Percentiles rank a stretch among this genome's conserved stretches.
These are phyloP conservation scores for Aureobasidium sp. DNA, from an alignment of 2,329 filamentous ascomycete species.

Conservation along the genomic window DNA sequence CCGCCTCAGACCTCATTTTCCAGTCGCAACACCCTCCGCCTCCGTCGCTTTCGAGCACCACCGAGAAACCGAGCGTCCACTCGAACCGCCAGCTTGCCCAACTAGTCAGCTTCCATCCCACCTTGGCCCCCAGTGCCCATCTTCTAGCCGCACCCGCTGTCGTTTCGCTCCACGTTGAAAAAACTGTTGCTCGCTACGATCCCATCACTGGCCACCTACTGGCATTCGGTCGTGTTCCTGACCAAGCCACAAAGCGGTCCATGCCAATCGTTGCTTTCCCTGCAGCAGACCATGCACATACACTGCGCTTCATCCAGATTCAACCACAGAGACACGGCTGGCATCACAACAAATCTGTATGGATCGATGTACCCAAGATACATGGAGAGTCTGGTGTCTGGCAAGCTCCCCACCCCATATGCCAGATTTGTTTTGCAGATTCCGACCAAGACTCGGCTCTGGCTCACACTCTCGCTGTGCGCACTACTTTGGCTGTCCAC, in stretches of 20 bases:
- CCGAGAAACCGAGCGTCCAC: slow-evolving; percentile 17
- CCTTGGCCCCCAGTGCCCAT: not conserved
- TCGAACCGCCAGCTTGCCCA: slow-evolving; percentile 2
- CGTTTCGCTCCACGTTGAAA: slow-evolving; percentile 29
- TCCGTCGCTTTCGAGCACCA: slow-evolving; percentile 2
- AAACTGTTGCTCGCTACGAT: slow-evolving; percentile 32
- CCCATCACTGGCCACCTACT: slow-evolving; percentile 42
- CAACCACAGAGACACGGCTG: slow-evolving; percentile 50
- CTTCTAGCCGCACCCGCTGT: slow-evolving; percentile 15
- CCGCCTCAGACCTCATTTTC: slow-evolving; percentile 7
- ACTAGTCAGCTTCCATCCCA: not conserved
- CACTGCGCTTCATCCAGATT: slow-evolving; percentile 50
- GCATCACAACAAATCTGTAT: slow-evolving; percentile 40
- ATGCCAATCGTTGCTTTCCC: slow-evolving; percentile 30
- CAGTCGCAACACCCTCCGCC: not conserved
- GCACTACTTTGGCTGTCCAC: not conserved
- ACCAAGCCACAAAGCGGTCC: slow-evolving; percentile 28
- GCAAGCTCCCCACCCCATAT: slow-evolving; percentile 48
- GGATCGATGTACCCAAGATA: slow-evolving; percentile 42
- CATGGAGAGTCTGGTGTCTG: slow-evolving; percentile 48
- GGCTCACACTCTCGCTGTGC: slow-evolving; percentile 10
- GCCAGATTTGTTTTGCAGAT: slow-evolving; percentile 48
- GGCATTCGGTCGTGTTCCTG: slow-evolving; percentile 50
- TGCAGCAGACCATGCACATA: slow-evolving; percentile 51
- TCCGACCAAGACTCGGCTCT: slow-evolving; percentile 30